Evolutionary conservation across 208 protist species (phyloP).

Genomic region (Trypanosoma caninum): DNA sequence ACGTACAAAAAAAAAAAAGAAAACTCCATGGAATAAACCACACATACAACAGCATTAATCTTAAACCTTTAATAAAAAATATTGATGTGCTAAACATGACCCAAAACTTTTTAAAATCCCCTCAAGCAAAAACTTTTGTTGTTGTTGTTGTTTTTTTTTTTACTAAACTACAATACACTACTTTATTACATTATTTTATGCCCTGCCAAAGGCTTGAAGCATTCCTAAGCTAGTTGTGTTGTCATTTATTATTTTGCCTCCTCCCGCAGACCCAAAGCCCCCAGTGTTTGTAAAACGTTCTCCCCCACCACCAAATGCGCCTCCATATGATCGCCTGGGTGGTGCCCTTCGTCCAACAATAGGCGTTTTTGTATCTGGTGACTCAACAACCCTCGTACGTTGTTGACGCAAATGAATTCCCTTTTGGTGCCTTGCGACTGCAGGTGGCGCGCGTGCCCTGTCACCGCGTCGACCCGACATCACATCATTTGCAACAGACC

Average conservation of each 20-base stretch:
- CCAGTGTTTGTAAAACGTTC: conserved; percentile 23
- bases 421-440: conserved; percentile 60
- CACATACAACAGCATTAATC: too few relatives aligned
- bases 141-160: conserved; percentile 1
- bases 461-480: conserved; percentile 3
- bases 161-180: not conserved
- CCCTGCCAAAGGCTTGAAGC: conserved; percentile 77
- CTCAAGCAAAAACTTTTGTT: too few relatives aligned
- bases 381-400: not conserved
- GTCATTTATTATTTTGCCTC: conserved; percentile 63
- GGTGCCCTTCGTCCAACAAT: not conserved
- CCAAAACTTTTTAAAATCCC: too few relatives aligned
- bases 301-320: conserved; percentile 31
- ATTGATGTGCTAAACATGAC: too few relatives aligned
- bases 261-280: conserved; percentile 15
- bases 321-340: conserved; percentile 11
- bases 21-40: not conserved
- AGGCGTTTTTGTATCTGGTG: not conserved
- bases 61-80: too few relatives aligned
- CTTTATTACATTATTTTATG: conserved; percentile 30
- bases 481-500: conserved; percentile 3
- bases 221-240: conserved; percentile 86
- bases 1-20: not conserved
- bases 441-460: conserved; percentile 36
- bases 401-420: conserved; percentile 30